Evolutionary conservation across 192 early-diverging fungal genomes (phyloP).

Genomic region (Coemansia guatemalensis): DNA sequence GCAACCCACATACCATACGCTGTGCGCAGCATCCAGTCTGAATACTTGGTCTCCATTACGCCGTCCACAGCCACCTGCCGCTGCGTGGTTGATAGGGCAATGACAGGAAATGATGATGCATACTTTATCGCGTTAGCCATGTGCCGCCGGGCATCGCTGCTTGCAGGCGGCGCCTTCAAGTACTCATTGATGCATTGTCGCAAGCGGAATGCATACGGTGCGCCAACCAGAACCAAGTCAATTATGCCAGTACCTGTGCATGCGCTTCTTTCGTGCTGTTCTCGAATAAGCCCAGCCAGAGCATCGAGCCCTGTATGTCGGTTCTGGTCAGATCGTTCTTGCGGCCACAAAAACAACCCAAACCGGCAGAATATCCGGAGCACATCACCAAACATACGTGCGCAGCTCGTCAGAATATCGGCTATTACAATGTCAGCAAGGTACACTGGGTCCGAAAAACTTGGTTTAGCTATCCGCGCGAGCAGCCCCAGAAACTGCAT

Average conservation of each 20-base stretch:
- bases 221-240: slow-evolving; percentile 30
- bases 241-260: slow-evolving; percentile 23
- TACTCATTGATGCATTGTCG: slow-evolving; percentile 56
- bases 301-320: neutral
- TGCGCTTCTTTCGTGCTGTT: neutral
- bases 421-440: slow-evolving; percentile 86
- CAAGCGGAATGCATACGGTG: slow-evolving; percentile 51
- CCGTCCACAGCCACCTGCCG: slow-evolving; percentile 18
- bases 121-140: slow-evolving; percentile 94
- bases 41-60: slow-evolving; percentile 25
- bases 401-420: slow-evolving; percentile 93
- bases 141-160: slow-evolving; percentile 62
- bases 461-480: slow-evolving; percentile 42
- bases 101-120: slow-evolving; percentile 61
- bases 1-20: slow-evolving; percentile 58
- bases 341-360: slow-evolving; percentile 44
- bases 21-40: slow-evolving; percentile 23
- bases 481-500: slow-evolving; percentile 38
- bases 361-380: slow-evolving; percentile 60
- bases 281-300: slow-evolving; percentile 10
- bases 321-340: neutral
- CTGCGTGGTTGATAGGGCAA: slow-evolving; percentile 43
- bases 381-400: slow-evolving; percentile 84
- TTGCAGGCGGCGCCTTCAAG: slow-evolving; percentile 15
- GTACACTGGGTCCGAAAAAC: slow-evolving; percentile 52